Percentiles rank a stretch among this genome's conserved stretches.
These are phyloP conservation scores for Neoboletus brunneissimus DNA, from an alignment of 768 basidiomycete species.

Conservation along the genomic window DNA sequence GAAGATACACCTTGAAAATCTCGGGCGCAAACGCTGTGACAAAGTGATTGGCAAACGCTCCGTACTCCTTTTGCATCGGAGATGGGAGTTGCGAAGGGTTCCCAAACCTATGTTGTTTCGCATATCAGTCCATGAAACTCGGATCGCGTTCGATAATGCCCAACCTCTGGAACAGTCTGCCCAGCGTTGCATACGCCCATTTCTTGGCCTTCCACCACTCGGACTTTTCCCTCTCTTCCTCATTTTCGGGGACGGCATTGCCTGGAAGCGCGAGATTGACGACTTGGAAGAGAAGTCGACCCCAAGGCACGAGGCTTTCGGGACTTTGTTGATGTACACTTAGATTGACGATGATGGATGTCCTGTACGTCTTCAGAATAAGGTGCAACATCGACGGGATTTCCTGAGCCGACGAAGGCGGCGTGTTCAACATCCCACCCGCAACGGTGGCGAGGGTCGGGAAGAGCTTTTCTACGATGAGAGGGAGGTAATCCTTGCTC, in stretches of 20 bases:
- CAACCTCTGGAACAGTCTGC: slow-evolving; percentile 73
- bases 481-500: slow-evolving; percentile 54
- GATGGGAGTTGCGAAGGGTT: slow-evolving; percentile 84
- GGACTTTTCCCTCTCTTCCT: slow-evolving; percentile 70
- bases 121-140: slow-evolving; percentile 5
- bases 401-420: slow-evolving; percentile 60
- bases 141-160: background rate
- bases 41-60: slow-evolving; percentile 73
- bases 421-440: slow-evolving; percentile 59
- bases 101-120: slow-evolving; percentile 53
- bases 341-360: slow-evolving; percentile 72
- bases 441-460: slow-evolving; percentile 77
- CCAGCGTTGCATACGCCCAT: slow-evolving; percentile 84
- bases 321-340: slow-evolving; percentile 69
- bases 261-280: slow-evolving; percentile 69
- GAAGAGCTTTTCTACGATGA: slow-evolving; percentile 62
- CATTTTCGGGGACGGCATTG: slow-evolving; percentile 63
- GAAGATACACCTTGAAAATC: slow-evolving; percentile 78
- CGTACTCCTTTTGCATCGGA: slow-evolving; percentile 67
- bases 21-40: slow-evolving; percentile 79
- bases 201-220: slow-evolving; percentile 95
- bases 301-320: slow-evolving; percentile 85
- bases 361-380: slow-evolving; percentile 85
- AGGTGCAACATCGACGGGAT: slow-evolving; percentile 82
- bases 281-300: slow-evolving; percentile 74